phyloP scores from a whole-genome alignment of 768 basidiomycete genomes.

The Boletus rubescentipes region DNA sequence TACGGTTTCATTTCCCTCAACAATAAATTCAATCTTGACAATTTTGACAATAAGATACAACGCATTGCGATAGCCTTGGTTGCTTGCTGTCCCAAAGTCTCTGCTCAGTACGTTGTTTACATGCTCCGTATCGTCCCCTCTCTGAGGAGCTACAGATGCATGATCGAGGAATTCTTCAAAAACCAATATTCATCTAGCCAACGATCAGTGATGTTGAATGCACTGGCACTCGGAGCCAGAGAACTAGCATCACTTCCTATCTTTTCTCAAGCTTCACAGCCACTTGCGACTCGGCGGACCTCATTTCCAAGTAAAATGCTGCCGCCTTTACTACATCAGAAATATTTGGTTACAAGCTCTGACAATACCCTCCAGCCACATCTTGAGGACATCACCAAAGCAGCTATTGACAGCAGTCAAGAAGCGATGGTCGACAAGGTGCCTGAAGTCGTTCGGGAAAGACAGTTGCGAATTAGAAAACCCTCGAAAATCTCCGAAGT shows the following conservation, averaged over 20 bases:
- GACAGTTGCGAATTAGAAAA: constrained; percentile 63
- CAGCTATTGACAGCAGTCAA: constrained; percentile 61
- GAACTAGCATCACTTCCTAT: constrained; percentile 64
- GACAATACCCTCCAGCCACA: constrained; percentile 50
- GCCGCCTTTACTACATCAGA: constrained; percentile 67
- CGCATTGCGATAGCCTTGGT: constrained; percentile 77
- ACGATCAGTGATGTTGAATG: constrained; percentile 81
- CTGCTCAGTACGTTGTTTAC: constrained; percentile 67
- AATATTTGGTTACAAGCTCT: constrained; percentile 52
- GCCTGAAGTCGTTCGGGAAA: constrained; percentile 69
- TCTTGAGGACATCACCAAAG: constrained; percentile 59
- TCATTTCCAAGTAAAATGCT: constrained; percentile 83
- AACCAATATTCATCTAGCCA: constrained; percentile 90
- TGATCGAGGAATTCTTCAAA: constrained; percentile 93
- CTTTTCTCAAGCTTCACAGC: constrained; percentile 29
- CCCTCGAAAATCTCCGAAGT: constrained; percentile 49
- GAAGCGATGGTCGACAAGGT: constrained; percentile 53
- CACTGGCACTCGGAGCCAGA: constrained; percentile 81
- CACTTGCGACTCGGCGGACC: constrained; percentile 33
- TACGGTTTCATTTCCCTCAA: constrained; percentile 72
- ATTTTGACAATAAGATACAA: constrained; percentile 76
- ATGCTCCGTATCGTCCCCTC: neutral
- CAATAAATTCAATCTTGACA: constrained; percentile 81
- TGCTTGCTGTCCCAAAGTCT: constrained; percentile 70
- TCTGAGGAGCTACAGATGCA: constrained; percentile 46